phyloP scores from a whole-genome alignment of 805 yeast species.

The Torulaspora delbrueckii region DNA sequence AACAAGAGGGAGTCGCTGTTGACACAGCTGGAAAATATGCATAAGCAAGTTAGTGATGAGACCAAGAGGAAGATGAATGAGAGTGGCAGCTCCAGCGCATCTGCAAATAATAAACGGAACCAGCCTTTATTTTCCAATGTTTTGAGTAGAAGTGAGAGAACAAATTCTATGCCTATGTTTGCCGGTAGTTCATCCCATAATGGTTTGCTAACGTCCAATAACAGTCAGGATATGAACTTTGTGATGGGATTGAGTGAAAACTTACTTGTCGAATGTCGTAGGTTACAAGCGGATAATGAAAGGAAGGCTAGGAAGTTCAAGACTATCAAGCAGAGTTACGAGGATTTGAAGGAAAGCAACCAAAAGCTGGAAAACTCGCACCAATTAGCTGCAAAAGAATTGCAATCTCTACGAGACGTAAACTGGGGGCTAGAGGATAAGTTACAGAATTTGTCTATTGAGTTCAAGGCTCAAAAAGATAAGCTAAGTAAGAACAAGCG shows the following conservation, averaged over 20 bases:
- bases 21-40: conserved; percentile 25
- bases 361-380: conserved; percentile 20
- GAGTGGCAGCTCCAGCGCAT: conserved; percentile 2
- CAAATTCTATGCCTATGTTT: conserved; percentile 22
- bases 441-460: conserved; percentile 36
- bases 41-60: conserved; percentile 18
- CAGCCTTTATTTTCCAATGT: conserved; percentile 12
- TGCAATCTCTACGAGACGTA: conserved; percentile 44
- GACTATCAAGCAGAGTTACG: conserved; percentile 41
- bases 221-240: conserved; percentile 63
- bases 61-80: conserved; percentile 7
- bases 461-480: conserved; percentile 39
- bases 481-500: conserved; percentile 38
- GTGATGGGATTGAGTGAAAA: conserved; percentile 72
- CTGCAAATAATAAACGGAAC: conserved; percentile 2
- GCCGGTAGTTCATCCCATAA: conserved; percentile 23
- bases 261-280: conserved; percentile 62
- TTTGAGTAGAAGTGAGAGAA: conserved; percentile 16
- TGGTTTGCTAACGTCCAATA: conserved; percentile 27
- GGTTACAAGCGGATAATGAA: conserved; percentile 60
- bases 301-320: conserved; percentile 42
- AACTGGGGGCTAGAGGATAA: conserved; percentile 63
- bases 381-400: conserved; percentile 11
- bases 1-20: conserved; percentile 13
- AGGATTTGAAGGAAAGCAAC: conserved; percentile 25